A percentile compares a stretch with the other conserved stretches of the same genome.
Conservation (phyloP, 352 stramenopile species). For the Thalassiosira exigua region DNA sequence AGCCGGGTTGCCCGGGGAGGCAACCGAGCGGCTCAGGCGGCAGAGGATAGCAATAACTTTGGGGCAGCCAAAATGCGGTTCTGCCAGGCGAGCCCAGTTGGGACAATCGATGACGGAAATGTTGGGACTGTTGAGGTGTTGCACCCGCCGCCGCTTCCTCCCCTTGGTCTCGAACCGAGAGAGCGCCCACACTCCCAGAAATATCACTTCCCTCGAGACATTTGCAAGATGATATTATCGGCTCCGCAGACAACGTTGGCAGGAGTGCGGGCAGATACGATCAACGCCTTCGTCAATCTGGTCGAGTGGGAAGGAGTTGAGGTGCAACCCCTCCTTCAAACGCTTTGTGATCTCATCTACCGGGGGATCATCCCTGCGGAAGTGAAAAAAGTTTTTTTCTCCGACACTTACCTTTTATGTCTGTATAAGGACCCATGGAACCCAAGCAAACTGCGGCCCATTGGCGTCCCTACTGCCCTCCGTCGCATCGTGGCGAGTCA, state of each 20-base stretch:
- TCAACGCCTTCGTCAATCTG: constrained; percentile 1
- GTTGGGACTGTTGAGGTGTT: neutral
- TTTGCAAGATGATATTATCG: neutral
- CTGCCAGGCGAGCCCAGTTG: constrained; percentile 15
- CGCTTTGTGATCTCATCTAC: constrained; percentile 2
- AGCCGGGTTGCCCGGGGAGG: no score
- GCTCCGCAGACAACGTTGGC: neutral
- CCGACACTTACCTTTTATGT: constrained; percentile 17
- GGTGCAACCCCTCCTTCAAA: neutral
- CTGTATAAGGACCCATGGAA: constrained; percentile 22
- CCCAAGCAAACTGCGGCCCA: constrained; percentile 19
- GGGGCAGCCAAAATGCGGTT: constrained; percentile 23
- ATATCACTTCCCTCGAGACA: no score
- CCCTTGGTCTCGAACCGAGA: neutral
- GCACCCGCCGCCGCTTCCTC: neutral
- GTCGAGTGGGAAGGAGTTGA: neutral
- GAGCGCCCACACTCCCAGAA: neutral
- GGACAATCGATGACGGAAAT: neutral
- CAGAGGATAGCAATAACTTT: constrained; percentile 37
- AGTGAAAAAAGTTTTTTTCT: constrained; percentile 6
- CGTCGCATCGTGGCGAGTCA: constrained; percentile 8
- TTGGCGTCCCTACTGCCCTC: constrained; percentile 21
- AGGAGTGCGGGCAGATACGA: neutral
- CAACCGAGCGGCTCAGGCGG: constrained; percentile 19
- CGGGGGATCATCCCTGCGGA: neutral